Conservation (phyloP, 176 grass and related monocot species). For the Zoysia japonica region DNA sequence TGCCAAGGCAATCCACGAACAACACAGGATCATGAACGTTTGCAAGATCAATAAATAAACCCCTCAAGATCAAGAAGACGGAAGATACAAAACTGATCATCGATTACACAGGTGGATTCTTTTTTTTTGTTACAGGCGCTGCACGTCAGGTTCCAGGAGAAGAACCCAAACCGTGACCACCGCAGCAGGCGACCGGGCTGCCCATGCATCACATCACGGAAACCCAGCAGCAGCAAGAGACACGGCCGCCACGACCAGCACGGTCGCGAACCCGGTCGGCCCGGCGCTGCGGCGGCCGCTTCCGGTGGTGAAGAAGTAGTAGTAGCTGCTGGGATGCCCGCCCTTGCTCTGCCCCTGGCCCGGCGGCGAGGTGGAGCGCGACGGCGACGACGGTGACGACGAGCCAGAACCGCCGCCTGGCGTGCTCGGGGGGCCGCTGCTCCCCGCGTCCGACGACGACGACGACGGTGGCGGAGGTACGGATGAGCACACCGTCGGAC, state of each 20-base stretch:
- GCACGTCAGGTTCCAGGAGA: neutral
- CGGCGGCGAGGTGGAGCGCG: neutral
- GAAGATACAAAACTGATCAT: neutral
- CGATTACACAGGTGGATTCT: neutral
- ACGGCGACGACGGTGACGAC: slow-evolving; percentile 36
- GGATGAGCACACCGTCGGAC: slow-evolving; percentile 58
- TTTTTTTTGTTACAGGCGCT: neutral
- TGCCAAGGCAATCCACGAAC: neutral
- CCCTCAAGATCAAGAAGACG: neutral
- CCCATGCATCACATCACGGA: neutral
- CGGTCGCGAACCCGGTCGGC: neutral
- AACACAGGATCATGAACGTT: neutral
- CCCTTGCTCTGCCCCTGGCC: slow-evolving; percentile 27
- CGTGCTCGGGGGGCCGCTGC: neutral
- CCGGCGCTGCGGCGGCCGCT: slow-evolving; percentile 12
- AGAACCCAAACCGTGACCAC: neutral
- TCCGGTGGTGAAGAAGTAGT: slow-evolving; percentile 58
- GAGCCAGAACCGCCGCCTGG: neutral
- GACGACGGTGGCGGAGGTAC: slow-evolving; percentile 21
- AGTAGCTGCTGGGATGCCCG: slow-evolving; percentile 39
- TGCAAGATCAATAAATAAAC: too few species aligned
- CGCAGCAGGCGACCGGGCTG: neutral
- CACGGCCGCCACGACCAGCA: neutral
- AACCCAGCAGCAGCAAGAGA: neutral
- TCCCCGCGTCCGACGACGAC: neutral